phyloP scores from a whole-genome alignment of 129 eudicot species.

The Apium graveolens region DNA sequence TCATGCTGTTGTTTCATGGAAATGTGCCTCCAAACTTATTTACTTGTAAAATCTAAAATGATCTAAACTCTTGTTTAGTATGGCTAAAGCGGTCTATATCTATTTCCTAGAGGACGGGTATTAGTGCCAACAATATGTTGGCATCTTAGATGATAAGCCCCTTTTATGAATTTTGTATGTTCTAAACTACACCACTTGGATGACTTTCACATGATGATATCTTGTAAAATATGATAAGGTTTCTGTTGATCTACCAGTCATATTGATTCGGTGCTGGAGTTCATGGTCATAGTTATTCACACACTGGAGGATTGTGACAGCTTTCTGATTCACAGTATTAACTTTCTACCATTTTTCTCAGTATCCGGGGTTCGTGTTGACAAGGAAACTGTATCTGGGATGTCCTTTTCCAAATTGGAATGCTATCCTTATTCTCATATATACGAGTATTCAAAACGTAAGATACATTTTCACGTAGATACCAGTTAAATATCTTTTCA shows the following conservation, averaged over 20 bases:
- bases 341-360: neutral
- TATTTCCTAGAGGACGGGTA: neutral
- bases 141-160: neutral
- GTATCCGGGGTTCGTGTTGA: neutral
- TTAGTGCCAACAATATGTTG: neutral
- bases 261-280: neutral
- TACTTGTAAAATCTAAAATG: neutral
- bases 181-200: neutral
- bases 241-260: neutral
- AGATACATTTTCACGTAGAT: neutral
- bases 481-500: neutral
- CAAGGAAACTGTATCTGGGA: constrained; percentile 12
- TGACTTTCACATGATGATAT: neutral
- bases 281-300: neutral
- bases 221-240: neutral
- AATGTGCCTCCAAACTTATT: neutral
- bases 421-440: neutral
- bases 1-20: neutral
- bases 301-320: neutral
- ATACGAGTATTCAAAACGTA: constrained; percentile 4
- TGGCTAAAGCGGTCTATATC: neutral
- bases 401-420: constrained; percentile 1
- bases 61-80: neutral
- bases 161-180: neutral
- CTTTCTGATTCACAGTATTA: neutral